A percentile compares a stretch with the other conserved stretches of the same genome.
These are phyloP conservation scores for Gossypioides kirkii DNA, from an alignment of 345 rosid genomes.

Conservation along the genomic window DNA sequence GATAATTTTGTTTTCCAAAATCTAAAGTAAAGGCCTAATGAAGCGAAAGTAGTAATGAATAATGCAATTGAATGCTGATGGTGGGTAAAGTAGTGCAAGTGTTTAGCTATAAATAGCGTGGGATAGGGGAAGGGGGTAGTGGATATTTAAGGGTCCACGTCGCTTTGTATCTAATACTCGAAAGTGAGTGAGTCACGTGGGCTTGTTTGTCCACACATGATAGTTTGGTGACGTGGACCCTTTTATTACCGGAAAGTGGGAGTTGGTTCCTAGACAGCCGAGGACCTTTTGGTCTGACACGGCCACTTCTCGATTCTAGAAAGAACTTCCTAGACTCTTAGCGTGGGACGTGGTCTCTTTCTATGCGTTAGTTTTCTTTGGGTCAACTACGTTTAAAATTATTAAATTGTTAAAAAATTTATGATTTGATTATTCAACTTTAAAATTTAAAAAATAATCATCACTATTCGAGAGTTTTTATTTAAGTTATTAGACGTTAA, in stretches of 20 bases:
- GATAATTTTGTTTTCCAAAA: no score
- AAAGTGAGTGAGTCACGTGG: constrained; percentile 28
- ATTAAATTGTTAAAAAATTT: no score
- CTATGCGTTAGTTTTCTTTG: no score
- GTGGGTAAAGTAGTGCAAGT: not conserved
- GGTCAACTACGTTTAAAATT: rapidly evolving
- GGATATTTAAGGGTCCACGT: constrained; percentile 38
- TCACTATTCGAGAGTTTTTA: rapidly evolving
- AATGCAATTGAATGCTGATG: not conserved
- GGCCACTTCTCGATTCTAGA: not conserved
- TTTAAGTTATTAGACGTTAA: no score
- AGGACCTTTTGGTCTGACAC: not conserved
- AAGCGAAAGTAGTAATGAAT: not conserved
- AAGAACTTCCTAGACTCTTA: not conserved
- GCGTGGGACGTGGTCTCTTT: no score
- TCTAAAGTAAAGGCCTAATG: not conserved
- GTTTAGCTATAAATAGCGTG: not conserved
- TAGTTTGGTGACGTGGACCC: constrained; percentile 30
- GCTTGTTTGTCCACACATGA: constrained; percentile 21
- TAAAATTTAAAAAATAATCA: rapidly evolving
- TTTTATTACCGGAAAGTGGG: not conserved
- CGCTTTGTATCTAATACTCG: not conserved
- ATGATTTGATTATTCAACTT: rapidly evolving
- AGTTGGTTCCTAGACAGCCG: not conserved
- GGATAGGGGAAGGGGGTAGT: not conserved